Conservation (phyloP, 2,329 filamentous ascomycete genomes). For the Fusarium robinianum region DNA sequence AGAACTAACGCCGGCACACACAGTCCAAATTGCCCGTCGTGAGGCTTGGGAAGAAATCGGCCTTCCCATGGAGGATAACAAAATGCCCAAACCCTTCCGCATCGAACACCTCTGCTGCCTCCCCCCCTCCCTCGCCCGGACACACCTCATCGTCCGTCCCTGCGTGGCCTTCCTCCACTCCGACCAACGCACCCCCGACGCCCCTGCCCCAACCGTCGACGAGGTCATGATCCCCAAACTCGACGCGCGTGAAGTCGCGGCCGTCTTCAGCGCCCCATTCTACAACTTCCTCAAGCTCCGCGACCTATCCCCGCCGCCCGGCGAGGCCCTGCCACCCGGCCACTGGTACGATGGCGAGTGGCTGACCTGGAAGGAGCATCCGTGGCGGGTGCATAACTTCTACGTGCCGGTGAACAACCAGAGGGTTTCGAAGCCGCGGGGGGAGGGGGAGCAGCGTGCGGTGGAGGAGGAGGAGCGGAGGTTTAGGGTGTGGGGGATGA, state of each 20-base stretch:
- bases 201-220: constrained; percentile 57
- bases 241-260: constrained; percentile 88
- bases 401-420: constrained; percentile 79
- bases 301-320: constrained; percentile 56
- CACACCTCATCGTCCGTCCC: constrained; percentile 73
- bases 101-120: constrained; percentile 88
- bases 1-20: not conserved
- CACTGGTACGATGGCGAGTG: constrained; percentile 87
- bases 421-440: constrained; percentile 65
- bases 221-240: constrained; percentile 77
- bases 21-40: constrained; percentile 81
- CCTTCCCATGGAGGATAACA: constrained; percentile 70
- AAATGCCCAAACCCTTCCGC: constrained; percentile 75
- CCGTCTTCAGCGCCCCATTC: constrained; percentile 89
- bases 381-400: constrained; percentile 92
- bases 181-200: constrained; percentile 48
- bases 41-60: constrained; percentile 96
- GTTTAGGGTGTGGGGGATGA: constrained; percentile 95
- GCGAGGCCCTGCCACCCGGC: constrained; percentile 51
- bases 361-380: constrained; percentile 75
- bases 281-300: constrained; percentile 73
- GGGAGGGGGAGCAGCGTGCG: constrained; percentile 39
- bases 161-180: constrained; percentile 79
- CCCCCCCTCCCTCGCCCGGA: constrained; percentile 74
- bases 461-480: constrained; percentile 54